These are phyloP conservation scores for Baorangia bicolor DNA, from an alignment of 768 basidiomycete species.

Conservation along the genomic window DNA sequence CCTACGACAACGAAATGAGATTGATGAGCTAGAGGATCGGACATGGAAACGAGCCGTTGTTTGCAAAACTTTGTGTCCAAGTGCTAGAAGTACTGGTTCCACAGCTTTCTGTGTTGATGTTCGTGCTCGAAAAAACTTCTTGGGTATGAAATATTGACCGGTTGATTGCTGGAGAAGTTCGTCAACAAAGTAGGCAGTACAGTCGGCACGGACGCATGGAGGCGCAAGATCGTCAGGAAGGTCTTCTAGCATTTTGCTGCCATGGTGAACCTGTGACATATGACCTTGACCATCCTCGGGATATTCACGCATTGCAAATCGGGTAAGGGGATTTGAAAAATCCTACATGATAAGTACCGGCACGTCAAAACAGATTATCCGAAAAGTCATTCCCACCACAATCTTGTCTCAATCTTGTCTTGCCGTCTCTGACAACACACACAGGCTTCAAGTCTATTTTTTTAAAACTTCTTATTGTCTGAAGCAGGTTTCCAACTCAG, in stretches of 20 bases:
- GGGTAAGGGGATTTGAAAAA: conserved; percentile 26
- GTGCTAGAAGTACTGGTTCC: neutral
- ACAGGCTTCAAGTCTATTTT: no score
- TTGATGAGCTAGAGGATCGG: no score
- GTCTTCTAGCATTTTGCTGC: conserved; percentile 30
- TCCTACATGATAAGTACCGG: no score
- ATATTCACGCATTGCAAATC: conserved; percentile 27
- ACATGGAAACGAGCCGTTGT: neutral
- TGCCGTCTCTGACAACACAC: no score
- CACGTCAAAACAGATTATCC: no score
- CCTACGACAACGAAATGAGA: neutral
- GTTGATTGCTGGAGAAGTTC: conserved; percentile 13
- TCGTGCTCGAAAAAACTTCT: conserved; percentile 10
- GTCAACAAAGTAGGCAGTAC: conserved; percentile 23
- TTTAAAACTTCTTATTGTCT: no score
- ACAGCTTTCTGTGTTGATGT: neutral
- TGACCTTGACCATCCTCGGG: conserved; percentile 19
- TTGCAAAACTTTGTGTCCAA: neutral
- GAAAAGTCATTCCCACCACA: no score
- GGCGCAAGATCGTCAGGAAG: conserved; percentile 23
- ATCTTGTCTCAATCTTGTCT: no score
- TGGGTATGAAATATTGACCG: conserved; percentile 11
- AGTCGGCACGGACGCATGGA: conserved; percentile 20
- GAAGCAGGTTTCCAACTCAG: no score
- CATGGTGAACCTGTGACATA: conserved; percentile 28